Evolutionary conservation across 257 asterid genomes (phyloP).

Genomic region (Jacaranda mimosifolia): DNA sequence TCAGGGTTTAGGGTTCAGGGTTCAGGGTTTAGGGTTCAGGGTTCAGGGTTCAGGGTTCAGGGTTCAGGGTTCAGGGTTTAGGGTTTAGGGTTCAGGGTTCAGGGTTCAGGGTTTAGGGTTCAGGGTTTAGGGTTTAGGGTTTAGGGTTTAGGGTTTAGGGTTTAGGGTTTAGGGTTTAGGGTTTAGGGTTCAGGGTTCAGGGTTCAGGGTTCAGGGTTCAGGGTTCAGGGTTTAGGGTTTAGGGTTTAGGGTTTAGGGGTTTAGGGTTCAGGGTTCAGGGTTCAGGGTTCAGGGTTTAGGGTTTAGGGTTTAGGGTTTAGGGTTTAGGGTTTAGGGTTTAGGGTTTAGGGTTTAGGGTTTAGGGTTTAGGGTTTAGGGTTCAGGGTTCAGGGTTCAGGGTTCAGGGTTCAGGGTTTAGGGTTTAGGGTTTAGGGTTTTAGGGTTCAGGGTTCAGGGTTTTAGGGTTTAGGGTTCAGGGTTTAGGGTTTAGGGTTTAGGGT

Average conservation of each 20-base stretch:
- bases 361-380: neutral
- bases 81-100: constrained; percentile 26
- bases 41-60: constrained; percentile 32
- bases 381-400: constrained; percentile 7
- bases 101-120: constrained; percentile 24
- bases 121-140: constrained; percentile 11
- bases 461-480: constrained; percentile 36
- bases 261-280: too few relatives aligned
- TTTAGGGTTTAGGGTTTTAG: constrained; percentile 32
- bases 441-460: constrained; percentile 37
- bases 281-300: constrained; percentile 29
- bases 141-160: constrained; percentile 25
- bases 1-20: constrained; percentile 30
- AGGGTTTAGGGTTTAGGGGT: constrained; percentile 32
- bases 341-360: neutral
- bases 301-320: constrained; percentile 27
- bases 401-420: constrained; percentile 24
- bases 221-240: constrained; percentile 36
- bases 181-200: constrained; percentile 31
- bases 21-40: constrained; percentile 35
- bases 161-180: constrained; percentile 32
- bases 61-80: constrained; percentile 30
- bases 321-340: constrained; percentile 29
- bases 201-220: constrained; percentile 36
- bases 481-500: constrained; percentile 39